These are phyloP conservation scores for Fusarium solani-melongenae DNA, from an alignment of 2,329 filamentous ascomycete species.

Conservation along the genomic window DNA sequence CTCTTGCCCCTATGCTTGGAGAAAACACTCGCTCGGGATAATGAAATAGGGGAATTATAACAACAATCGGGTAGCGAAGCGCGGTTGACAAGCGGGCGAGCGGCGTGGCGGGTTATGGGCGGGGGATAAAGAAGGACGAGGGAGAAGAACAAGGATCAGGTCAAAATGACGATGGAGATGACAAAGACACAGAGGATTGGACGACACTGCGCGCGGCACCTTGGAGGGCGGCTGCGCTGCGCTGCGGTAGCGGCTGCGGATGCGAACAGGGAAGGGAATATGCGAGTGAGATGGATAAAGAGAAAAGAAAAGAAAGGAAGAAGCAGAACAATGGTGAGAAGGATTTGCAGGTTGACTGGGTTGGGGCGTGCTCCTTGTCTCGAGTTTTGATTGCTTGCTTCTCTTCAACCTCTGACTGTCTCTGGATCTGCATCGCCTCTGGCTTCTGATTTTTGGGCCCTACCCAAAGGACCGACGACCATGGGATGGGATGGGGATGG, in stretches of 20 bases:
- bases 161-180: slow-evolving; percentile 38
- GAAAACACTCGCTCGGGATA: slow-evolving; percentile 5
- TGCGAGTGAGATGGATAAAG: background rate
- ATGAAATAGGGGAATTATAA: slow-evolving; percentile 12
- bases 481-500: slow-evolving; percentile 16
- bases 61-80: slow-evolving; percentile 17
- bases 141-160: slow-evolving; percentile 35
- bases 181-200: slow-evolving; percentile 32
- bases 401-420: slow-evolving; percentile 29
- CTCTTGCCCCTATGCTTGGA: slow-evolving; percentile 18
- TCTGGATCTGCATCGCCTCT: slow-evolving; percentile 37
- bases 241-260: slow-evolving; percentile 11
- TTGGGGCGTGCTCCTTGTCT: slow-evolving; percentile 35
- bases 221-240: background rate
- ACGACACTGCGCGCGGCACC: slow-evolving; percentile 7
- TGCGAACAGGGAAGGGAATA: slow-evolving; percentile 6
- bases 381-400: slow-evolving; percentile 30
- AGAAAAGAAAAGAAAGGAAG: background rate
- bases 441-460: slow-evolving; percentile 24
- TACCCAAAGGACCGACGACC: slow-evolving; percentile 8
- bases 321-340: slow-evolving; percentile 17
- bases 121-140: slow-evolving; percentile 29
- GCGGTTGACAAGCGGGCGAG: slow-evolving; percentile 20
- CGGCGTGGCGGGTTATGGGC: slow-evolving; percentile 34
- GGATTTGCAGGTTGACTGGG: slow-evolving; percentile 20